Base-by-base conservation (phyloP, 768 basidiomycete genomes). In the Auriscalpium orientale region DNA sequence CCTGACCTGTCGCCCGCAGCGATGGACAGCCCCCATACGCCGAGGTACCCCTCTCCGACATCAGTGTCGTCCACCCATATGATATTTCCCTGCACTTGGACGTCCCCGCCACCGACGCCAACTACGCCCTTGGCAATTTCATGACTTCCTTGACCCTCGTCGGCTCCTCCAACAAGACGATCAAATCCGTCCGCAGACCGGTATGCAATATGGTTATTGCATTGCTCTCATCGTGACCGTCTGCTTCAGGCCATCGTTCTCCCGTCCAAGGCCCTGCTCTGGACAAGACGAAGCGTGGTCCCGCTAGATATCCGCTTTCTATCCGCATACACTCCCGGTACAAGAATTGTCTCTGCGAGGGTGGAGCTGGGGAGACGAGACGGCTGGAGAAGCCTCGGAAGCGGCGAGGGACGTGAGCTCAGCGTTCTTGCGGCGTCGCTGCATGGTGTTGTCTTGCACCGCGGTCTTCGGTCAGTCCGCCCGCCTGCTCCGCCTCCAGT, bases 111-210 rank as follows among this genome's bases (percentile, higher is more conserved):
- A 78, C 79, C 16, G 81, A 84, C 56, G 68, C 83, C 20, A 92
- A 90, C 70, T 73, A 80, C 62, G 83, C 74, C 4, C 80, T 93
- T 3, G 91, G 91, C 44, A 93, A 93, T 67, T 93, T 92, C 69
- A 93, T 93, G 91, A 73, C 82, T 5, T 78, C 75, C 46, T 66
- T 92, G 37, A 82, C 77, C 1, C 69, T 93, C 28, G 74, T 72
- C 3, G 83, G 84, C 0, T 62, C 74, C 33, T 75, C 76, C 16
- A 91, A 91, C 67, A 79, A 77, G 63, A 86, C 88, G 7, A 70
- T 93, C 22, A 69, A 72, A 4, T 70, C 75, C 15, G 73, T 81
- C 54, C 83, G 88, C 58, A 77, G 80, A 58, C 81, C 90, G 11
- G 90, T 91, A 65, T 64, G 85, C 76, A 15, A 18, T 38, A 35